phyloP scores from a whole-genome alignment of 495 filamentous ascomycete genomes.

The Trichoderma virens region DNA sequence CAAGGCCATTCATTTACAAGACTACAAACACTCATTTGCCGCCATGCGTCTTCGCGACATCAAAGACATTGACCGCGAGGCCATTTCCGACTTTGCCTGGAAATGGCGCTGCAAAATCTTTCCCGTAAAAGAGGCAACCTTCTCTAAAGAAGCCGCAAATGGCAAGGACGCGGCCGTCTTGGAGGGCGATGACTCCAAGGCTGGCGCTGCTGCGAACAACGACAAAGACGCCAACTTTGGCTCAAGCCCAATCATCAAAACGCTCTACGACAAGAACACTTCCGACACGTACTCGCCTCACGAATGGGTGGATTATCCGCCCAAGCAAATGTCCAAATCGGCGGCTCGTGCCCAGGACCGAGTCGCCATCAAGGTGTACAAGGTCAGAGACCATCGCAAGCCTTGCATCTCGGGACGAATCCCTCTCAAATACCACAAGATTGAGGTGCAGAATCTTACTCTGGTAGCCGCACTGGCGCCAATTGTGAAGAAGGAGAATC shows the following conservation, averaged over 20 bases:
- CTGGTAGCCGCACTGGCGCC: slow-evolving; percentile 26
- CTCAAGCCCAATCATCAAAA: slow-evolving; percentile 17
- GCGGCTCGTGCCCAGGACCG: slow-evolving; percentile 26
- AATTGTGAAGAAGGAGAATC: slow-evolving; percentile 24
- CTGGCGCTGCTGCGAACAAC: too few relatives aligned
- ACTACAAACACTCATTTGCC: background rate
- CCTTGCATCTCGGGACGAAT: slow-evolving; percentile 24
- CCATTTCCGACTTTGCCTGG: slow-evolving; percentile 7
- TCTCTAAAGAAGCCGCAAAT: background rate
- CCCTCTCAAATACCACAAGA: slow-evolving; percentile 25
- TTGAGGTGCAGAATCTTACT: slow-evolving; percentile 29
- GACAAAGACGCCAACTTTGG: slow-evolving; percentile 16
- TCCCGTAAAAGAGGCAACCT: slow-evolving; percentile 2
- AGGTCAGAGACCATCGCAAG: slow-evolving; percentile 29
- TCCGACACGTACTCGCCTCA: slow-evolving; percentile 10
- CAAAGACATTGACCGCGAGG: slow-evolving; percentile 9
- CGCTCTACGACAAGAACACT: slow-evolving; percentile 19
- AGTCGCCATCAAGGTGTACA: slow-evolving; percentile 34
- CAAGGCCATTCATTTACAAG: background rate
- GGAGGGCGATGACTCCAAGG: background rate
- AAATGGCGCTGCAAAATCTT: slow-evolving; percentile 12
- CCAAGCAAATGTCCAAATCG: slow-evolving; percentile 27
- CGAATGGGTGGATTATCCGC: slow-evolving; percentile 34
- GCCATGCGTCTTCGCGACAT: slow-evolving; percentile 8
- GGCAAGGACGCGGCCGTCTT: background rate